A percentile compares a stretch with the other conserved stretches of the same genome.
Conservation (phyloP, 345 rosid species). For the Arabis alpina region DNA sequence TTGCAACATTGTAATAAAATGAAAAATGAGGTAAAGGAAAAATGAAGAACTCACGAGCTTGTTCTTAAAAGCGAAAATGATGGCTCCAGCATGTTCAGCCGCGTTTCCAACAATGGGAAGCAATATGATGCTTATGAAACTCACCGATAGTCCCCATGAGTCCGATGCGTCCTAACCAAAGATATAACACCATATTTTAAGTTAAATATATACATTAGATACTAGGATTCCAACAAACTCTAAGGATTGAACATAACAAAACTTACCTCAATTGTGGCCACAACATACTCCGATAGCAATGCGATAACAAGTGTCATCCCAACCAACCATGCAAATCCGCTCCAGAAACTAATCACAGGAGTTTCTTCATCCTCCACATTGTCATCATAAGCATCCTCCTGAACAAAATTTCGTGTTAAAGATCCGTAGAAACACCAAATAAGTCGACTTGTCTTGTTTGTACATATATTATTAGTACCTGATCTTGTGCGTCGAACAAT, state of each 20-base stretch:
- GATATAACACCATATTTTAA: not conserved
- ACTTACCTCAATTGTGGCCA: slow-evolving; percentile 92
- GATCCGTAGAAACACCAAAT: not conserved
- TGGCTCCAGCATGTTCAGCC: slow-evolving; percentile 92
- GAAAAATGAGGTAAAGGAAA: too few species aligned
- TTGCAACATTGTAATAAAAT: slow-evolving; percentile 11
- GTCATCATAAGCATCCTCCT: slow-evolving; percentile 60
- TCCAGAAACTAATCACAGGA: slow-evolving; percentile 82
- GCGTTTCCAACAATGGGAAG: slow-evolving; percentile 96
- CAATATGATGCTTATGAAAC: slow-evolving; percentile 88
- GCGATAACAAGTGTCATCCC: slow-evolving; percentile 87
- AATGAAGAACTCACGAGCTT: slow-evolving; percentile 60
- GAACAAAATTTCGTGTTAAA: not conserved
- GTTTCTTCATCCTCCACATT: slow-evolving; percentile 56
- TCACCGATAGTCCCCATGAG: slow-evolving; percentile 90
- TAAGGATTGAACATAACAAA: not conserved
- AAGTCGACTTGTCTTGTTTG: not conserved
- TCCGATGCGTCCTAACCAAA: slow-evolving; percentile 68
- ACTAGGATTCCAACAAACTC: not conserved
- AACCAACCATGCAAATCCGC: slow-evolving; percentile 81
- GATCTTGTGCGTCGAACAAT: slow-evolving; percentile 42
- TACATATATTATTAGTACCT: slow-evolving; percentile 14
- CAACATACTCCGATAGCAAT: slow-evolving; percentile 88
- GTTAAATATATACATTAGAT: not conserved
- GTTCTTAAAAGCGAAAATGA: slow-evolving; percentile 89